Percentiles rank a stretch among this genome's conserved stretches.
These are phyloP conservation scores for Penicillium sp. DNA, from an alignment of 2,329 filamentous ascomycete genomes.

Conservation along the genomic window DNA sequence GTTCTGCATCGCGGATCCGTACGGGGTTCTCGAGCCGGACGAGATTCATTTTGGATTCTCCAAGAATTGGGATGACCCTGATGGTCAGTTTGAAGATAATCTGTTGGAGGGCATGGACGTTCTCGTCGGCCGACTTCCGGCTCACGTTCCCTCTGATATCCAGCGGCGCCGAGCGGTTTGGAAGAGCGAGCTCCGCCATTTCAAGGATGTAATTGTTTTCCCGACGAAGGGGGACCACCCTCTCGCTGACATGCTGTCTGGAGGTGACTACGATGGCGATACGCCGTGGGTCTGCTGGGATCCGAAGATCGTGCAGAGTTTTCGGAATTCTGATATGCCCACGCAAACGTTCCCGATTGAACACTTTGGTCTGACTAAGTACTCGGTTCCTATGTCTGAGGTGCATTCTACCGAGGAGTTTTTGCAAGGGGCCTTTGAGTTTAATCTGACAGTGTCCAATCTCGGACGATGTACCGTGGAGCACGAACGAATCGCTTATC, in stretches of 20 bases:
- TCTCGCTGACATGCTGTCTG: conserved; percentile 61
- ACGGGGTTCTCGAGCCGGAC: conserved; percentile 53
- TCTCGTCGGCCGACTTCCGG: conserved; percentile 60
- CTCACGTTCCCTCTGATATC: conserved; percentile 60
- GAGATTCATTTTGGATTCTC: conserved; percentile 61
- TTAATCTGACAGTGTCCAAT: conserved; percentile 49
- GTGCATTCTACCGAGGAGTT: conserved; percentile 44
- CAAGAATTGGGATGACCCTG: conserved; percentile 42
- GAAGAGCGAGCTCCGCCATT: conserved; percentile 54
- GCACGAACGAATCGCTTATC: conserved; percentile 56
- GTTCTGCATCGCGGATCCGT: conserved; percentile 60
- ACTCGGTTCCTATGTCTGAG: conserved; percentile 45
- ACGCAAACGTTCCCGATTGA: conserved; percentile 36
- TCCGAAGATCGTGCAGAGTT: conserved; percentile 51
- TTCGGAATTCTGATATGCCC: conserved; percentile 56
- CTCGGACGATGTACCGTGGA: conserved; percentile 57
- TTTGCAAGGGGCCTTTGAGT: conserved; percentile 49
- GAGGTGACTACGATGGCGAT: conserved; percentile 68
- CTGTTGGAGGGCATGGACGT: conserved; percentile 53
- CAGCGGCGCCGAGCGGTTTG: conserved; percentile 56
- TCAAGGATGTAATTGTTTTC: conserved; percentile 62
- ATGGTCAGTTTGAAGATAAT: conserved; percentile 43
- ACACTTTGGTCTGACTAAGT: conserved; percentile 52
- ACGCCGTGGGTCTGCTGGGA: conserved; percentile 65
- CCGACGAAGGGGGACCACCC: conserved; percentile 54